A percentile compares a stretch with the other conserved stretches of the same genome.
Conservation (phyloP, 768 basidiomycete species). For the Galerina sulciceps region DNA sequence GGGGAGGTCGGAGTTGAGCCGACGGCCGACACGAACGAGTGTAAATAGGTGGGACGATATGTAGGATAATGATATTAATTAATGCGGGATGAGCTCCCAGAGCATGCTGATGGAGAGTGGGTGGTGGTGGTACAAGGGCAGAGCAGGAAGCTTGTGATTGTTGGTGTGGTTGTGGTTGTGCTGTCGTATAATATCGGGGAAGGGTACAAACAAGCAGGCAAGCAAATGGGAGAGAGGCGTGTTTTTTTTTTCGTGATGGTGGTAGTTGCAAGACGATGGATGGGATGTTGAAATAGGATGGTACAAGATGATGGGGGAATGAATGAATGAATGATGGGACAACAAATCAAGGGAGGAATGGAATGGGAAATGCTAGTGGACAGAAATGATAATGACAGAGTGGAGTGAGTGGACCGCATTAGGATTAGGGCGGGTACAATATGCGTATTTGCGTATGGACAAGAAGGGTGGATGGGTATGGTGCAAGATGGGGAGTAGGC, state of each 20-base stretch:
- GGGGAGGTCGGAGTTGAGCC: no score
- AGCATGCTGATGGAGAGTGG: no score
- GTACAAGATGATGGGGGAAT: conserved; percentile 8
- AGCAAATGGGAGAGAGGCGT: no score
- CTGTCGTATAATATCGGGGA: no score
- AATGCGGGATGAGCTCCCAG: no score
- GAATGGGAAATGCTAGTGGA: not conserved
- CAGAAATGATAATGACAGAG: not conserved
- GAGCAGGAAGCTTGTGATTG: no score
- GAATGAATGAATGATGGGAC: not conserved
- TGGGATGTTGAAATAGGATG: conserved; percentile 1
- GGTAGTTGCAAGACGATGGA: not conserved
- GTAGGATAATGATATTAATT: no score
- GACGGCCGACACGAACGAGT: no score
- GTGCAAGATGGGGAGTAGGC: not conserved
- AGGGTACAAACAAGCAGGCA: no score
- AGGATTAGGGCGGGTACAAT: not conserved
- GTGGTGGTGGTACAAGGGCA: no score
- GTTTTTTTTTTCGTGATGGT: not conserved
- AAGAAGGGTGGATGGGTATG: not conserved
- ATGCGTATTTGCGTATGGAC: not conserved
- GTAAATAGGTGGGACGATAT: no score
- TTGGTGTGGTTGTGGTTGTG: no score
- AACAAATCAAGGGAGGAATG: not conserved
- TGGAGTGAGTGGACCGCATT: not conserved